Evolutionary conservation across 805 yeast genomes (phyloP), one percentile per base, ranked within the genome.

Genomic region (Scheffersomyces stipitis): DNA sequence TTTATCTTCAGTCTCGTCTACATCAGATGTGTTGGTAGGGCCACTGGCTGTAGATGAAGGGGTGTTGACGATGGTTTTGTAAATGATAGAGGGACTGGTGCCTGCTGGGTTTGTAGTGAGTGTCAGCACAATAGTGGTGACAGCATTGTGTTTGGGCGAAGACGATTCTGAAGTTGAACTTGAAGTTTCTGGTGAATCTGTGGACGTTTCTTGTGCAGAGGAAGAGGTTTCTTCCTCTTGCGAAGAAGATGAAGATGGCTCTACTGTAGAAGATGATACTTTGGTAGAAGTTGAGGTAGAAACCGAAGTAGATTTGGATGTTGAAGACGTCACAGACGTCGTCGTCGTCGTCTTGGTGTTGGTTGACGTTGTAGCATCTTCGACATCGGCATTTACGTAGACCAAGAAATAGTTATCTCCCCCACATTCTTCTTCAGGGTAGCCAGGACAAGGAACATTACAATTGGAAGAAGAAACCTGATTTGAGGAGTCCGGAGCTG

Each of bases 341-440:
- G 54, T 33, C 7, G 48, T 20, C 6, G 45, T 9, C 16, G 46
- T 30, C 26, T 46, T 35, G 4, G 46, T 22, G 10, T 42, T 20
- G 24, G 38, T 13, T 6, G 44, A 30, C 7, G 46, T 23, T 10
- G 39, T 33, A 10, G 37, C 34, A 3, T 36, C 49, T 32, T 42
- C 38, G 4, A 45, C 64, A 27, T 54, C 67, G 15, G 43, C 61
- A 34, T 65, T 60, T 5, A 70, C 60, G 42, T 64, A 78, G 13
- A 80, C 75, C 24, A 66, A 57, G 46, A 72, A 71, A 37, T 71
- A 72, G 24, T 50, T 50, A 18, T 56, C 48, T 15, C 72, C 63
- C 22, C 84, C 85, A 60, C 96, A 86, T 7, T 43, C 62, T 37
- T 82, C 83, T 3, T 46, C 30, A 7, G 78, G 75, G 59, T 73